These are phyloP conservation scores for Albugo candida DNA, from an alignment of 352 stramenopile genomes.

Conservation along the genomic window DNA sequence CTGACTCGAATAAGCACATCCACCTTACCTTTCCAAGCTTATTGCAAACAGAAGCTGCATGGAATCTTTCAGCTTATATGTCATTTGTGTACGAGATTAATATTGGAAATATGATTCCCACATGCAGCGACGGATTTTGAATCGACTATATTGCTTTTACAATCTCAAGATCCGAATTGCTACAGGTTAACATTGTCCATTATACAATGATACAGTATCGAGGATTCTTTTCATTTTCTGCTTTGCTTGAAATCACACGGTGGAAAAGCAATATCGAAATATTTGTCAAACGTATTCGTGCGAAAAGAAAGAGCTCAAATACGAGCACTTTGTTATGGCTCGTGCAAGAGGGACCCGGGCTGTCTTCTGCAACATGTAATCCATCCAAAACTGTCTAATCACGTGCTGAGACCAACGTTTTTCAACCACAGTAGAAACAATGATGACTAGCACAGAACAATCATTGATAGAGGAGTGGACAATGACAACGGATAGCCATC, in stretches of 20 bases:
- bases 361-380: too few relatives aligned
- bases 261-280: slow-evolving; percentile 11
- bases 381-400: too few relatives aligned
- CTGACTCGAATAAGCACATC: too few relatives aligned
- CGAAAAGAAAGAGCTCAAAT: slow-evolving; percentile 5
- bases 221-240: slow-evolving; percentile 25
- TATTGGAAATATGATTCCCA: slow-evolving; percentile 90
- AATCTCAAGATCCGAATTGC: slow-evolving; percentile 74
- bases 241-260: slow-evolving; percentile 79
- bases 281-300: slow-evolving; percentile 22
- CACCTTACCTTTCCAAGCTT: slow-evolving; percentile 59
- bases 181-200: slow-evolving; percentile 53
- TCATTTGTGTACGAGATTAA: slow-evolving; percentile 87
- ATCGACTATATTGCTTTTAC: slow-evolving; percentile 77
- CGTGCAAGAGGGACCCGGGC: slow-evolving; percentile 19
- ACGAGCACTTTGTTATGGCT: slow-evolving; percentile 20
- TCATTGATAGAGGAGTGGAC: not conserved
- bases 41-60: slow-evolving; percentile 51
- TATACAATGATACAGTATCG: slow-evolving; percentile 3
- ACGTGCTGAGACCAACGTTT: too few relatives aligned
- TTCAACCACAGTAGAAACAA: slow-evolving; percentile 85
- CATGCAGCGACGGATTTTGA: slow-evolving; percentile 94
- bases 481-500: slow-evolving; percentile 11
- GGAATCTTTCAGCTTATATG: slow-evolving; percentile 86
- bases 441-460: not conserved